A percentile compares a stretch with the other conserved stretches of the same genome.
phyloP scores from a whole-genome alignment of 352 stramenopile genomes.

The Blastocystis sp. region DNA sequence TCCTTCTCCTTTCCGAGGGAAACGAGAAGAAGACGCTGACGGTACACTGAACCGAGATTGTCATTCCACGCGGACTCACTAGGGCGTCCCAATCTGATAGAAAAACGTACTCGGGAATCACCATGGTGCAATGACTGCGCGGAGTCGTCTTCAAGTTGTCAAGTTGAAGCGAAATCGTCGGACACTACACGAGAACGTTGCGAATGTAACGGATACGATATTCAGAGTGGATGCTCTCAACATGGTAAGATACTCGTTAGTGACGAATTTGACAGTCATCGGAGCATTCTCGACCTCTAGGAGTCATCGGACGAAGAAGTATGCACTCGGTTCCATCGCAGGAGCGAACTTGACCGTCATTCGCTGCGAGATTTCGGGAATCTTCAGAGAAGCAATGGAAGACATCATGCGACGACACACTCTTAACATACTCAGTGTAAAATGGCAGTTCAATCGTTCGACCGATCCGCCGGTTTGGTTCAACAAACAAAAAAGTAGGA shows the following conservation, averaged over 20 bases:
- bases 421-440: slow-evolving; percentile 1
- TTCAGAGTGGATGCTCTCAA: slow-evolving; percentile 33
- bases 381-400: slow-evolving; percentile 34
- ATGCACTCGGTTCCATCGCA: background rate
- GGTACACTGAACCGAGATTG: slow-evolving; percentile 27
- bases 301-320: background rate
- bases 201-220: background rate
- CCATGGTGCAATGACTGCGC: slow-evolving; percentile 14
- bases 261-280: slow-evolving; percentile 45
- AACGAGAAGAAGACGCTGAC: slow-evolving; percentile 22
- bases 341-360: slow-evolving; percentile 36
- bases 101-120: slow-evolving; percentile 34
- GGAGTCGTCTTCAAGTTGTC: slow-evolving; percentile 35
- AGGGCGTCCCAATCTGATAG: background rate
- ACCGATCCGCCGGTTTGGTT: background rate
- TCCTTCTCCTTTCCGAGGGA: slow-evolving; percentile 32
- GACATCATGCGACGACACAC: slow-evolving; percentile 3
- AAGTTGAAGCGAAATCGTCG: background rate
- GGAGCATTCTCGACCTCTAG: background rate
- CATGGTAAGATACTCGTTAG: slow-evolving; percentile 32
- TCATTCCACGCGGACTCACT: slow-evolving; percentile 25
- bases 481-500: slow-evolving; percentile 33
- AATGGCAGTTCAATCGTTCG: background rate
- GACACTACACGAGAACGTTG: background rate
- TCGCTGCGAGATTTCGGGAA: slow-evolving; percentile 42